Conservation (phyloP, 1,139 yeast species). For the Kurtzmaniella natalensis region DNA sequence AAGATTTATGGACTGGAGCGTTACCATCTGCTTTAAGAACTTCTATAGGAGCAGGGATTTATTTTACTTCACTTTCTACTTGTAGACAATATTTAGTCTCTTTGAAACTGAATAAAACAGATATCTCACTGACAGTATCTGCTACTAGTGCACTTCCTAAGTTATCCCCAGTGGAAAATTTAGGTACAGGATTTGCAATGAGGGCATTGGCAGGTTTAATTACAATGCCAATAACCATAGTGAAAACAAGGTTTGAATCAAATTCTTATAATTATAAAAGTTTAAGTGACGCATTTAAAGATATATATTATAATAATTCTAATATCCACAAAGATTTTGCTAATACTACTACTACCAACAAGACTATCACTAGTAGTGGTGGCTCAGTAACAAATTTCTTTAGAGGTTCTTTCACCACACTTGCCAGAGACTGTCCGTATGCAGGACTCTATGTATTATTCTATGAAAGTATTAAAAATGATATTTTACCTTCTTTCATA, state of each 20-base stretch:
- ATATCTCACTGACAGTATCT: conserved; percentile 6
- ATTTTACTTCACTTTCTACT: conserved; percentile 66
- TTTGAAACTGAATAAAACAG: conserved; percentile 13
- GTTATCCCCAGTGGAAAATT: conserved; percentile 64
- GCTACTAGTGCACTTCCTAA: conserved; percentile 54
- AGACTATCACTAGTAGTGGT: conserved; percentile 15
- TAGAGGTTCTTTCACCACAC: conserved; percentile 82
- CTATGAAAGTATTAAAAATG: conserved; percentile 68
- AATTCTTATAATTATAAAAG: conserved; percentile 69
- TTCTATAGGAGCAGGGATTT: conserved; percentile 85
- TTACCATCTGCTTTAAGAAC: conserved; percentile 86
- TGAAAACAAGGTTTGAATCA: conserved; percentile 85
- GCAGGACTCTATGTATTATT: conserved; percentile 88
- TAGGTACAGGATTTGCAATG: conserved; percentile 72
- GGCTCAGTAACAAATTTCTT: conserved; percentile 60
- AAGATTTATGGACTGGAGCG: conserved; percentile 88
- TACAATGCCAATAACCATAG: conserved; percentile 98
- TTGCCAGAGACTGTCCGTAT: conserved; percentile 90
- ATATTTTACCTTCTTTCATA: conserved; percentile 20
- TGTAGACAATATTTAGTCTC: conserved; percentile 52
- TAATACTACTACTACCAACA: too few species aligned
- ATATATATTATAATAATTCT: conserved; percentile 41
- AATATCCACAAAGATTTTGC: conserved; percentile 19
- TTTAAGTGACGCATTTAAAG: conserved; percentile 54
- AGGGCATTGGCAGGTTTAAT: conserved; percentile 79